Base-by-base conservation (phyloP, 2,329 filamentous ascomycete species). In the Penicillium sp. region DNA sequence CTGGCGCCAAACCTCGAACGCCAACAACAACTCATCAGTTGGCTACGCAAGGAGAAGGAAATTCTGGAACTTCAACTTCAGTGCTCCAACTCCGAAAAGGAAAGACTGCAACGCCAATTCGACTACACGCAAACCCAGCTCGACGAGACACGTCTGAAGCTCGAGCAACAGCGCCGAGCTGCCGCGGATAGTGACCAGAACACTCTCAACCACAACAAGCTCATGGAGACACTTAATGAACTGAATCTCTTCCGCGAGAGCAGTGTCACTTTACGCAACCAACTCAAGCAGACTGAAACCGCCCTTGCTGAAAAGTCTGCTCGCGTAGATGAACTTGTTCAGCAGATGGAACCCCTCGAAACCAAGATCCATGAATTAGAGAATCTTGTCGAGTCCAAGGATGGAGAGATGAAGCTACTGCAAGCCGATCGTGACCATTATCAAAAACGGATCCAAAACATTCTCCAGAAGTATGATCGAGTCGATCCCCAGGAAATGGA, bases 11-110 rank as follows among this genome's bases (percentile, higher is more conserved):
- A 84, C 33, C 77, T 86, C 8, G 89, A 91, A 59, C 90, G 89
- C 46, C 83, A 96, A 8, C 89, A 94, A 55, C 93, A 97, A 65
- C 84, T 99, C 50, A 95, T 96, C 74, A 88, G 84, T 55, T 99
- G 94, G 70, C 78, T 99, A 55, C 88, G 93, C 39, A 88, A 91
- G 34, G 95, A 99, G 75, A 99, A 97, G 78, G 94, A 97, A 69
- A 97, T 99, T 59, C 83, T 97, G 7, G 93, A 99, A 63, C 90
- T 97, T n/a, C 93, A 97, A 66, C 89, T 91, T 64, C 92, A 97
- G 62, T 80, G 97, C 37, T 92, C 93, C 64, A 81, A 86, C 0
- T 90, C 96, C 63, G 94, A 99, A 73, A 82, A 85, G 47, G 96
- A 95, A 73, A 86, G 94, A 47, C 75, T 97, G 34, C 90, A 93